Conservation (phyloP, 768 basidiomycete species). For the Cystofilobasidium ferigula region DNA sequence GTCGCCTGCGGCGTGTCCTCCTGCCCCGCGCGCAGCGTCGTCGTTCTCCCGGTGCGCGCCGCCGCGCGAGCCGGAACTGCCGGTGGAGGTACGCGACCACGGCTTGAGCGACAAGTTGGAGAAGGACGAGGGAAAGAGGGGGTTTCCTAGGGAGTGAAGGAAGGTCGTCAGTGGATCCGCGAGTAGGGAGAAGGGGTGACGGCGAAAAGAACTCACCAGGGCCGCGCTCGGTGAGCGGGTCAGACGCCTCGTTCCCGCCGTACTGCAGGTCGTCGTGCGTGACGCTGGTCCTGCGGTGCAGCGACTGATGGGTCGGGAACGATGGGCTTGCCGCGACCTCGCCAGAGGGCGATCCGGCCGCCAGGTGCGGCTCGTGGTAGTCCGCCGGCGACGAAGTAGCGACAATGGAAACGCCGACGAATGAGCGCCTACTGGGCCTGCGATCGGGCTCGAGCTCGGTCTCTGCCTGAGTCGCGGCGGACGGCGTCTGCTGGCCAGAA, state of each 20-base stretch:
- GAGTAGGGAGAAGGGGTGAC: not conserved
- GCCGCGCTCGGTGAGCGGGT: conserved; percentile 4
- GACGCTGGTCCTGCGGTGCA: not conserved
- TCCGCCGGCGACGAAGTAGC: conserved; percentile 3
- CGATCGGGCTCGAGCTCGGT: not conserved
- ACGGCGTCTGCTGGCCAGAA: not conserved
- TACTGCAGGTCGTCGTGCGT: conserved; percentile 12
- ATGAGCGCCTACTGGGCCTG: not conserved
- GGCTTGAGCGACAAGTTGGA: not conserved
- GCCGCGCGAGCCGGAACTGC: not conserved
- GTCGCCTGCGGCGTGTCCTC: not conserved
- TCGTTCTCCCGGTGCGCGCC: not conserved
- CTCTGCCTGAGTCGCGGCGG: too few relatives aligned
- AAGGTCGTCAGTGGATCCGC: not conserved
- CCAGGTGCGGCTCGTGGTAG: not conserved
- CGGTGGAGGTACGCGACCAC: not conserved
- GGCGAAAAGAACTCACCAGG: conserved; percentile 7
- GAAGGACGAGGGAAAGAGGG: not conserved
- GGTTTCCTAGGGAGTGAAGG: not conserved
- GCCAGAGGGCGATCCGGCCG: not conserved
- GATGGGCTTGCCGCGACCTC: not conserved
- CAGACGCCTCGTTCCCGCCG: conserved; percentile 4
- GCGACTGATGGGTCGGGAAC: not conserved
- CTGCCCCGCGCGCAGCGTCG: not conserved
- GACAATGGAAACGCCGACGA: conserved; percentile 22